Percentiles rank a stretch among this genome's conserved stretches.
These are phyloP conservation scores for Kodamaea derodonti DNA, from an alignment of 1,139 yeast species.

Conservation along the genomic window DNA sequence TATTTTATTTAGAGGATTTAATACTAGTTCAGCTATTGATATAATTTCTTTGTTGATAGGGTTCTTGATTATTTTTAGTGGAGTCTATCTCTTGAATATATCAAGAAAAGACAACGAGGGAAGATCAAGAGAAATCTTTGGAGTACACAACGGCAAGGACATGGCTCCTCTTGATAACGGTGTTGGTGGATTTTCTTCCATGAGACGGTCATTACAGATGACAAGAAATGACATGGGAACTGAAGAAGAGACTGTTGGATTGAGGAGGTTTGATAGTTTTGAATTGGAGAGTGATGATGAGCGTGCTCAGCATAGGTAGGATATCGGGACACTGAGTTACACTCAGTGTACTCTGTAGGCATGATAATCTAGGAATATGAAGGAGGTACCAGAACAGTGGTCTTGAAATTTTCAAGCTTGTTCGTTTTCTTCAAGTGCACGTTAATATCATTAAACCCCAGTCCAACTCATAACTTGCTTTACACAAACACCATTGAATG, in stretches of 20 bases:
- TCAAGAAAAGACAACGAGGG: slow-evolving; percentile 65
- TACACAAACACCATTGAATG: too few relatives aligned
- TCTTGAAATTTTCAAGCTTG: too few relatives aligned
- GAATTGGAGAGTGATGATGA: slow-evolving; percentile 49
- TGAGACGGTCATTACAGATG: slow-evolving; percentile 65
- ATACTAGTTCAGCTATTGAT: slow-evolving; percentile 76
- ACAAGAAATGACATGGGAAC: slow-evolving; percentile 45
- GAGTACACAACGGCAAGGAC: slow-evolving; percentile 55
- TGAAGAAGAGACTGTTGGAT: slow-evolving; percentile 52
- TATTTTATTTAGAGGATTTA: slow-evolving; percentile 82
- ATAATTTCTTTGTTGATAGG: slow-evolving; percentile 85
- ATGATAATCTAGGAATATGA: too few relatives aligned
- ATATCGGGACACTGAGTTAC: too few relatives aligned
- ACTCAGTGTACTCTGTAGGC: too few relatives aligned
- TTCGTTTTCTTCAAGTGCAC: too few relatives aligned
- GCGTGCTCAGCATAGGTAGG: slow-evolving; percentile 5
- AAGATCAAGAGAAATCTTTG: slow-evolving; percentile 52
- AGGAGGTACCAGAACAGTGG: too few relatives aligned
- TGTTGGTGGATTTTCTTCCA: slow-evolving; percentile 65
- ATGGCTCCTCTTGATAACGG: slow-evolving; percentile 79
- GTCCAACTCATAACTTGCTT: too few relatives aligned
- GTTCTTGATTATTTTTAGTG: slow-evolving; percentile 80
- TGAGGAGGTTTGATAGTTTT: slow-evolving; percentile 61
- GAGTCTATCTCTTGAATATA: slow-evolving; percentile 79
- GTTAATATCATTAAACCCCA: too few relatives aligned